Evolutionary conservation across 2,329 filamentous ascomycete genomes (phyloP), one percentile per base, ranked within the genome.

Genomic region (Hypoxylon sp.): DNA sequence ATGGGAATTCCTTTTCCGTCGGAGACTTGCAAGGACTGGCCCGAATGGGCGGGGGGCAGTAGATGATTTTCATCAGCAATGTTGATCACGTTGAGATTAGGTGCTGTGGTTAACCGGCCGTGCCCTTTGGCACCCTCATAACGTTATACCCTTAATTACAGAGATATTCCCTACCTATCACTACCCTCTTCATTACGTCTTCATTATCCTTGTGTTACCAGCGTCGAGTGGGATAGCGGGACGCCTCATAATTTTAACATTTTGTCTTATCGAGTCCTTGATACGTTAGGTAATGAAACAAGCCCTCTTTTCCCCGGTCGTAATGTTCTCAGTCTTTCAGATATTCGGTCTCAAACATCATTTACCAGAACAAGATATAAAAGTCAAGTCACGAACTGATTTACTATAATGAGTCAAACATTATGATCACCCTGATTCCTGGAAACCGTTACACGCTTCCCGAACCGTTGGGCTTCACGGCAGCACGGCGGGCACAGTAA

Each of bases 41-140:
- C 68, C 65, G 68, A 70, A 68, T 56, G 54, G 58, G 62, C 51
- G 54, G 61, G 62, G 60, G 37, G 9, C 8, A 48, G 63, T 64
- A 35, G 61, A 68, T 63, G 65, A 70, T 70, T 65, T 68, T 63
- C 65, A 70, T 70, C 68, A 70, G 65, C 55, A 59, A 65, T 55
- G 68, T 54, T 65, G 62, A 68, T 70, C 65, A 65, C 42, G 63
- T 39, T 68, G 65, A 67, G 64, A 68, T 70, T 61, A 64, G 53
- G 33, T 54, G 35, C 33, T 54, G 24, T 31, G 26, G 17, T 57
- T 31, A 31, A 31, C 29, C 48, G 39, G 17, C 47, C 39, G 35
- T 17, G 48, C 22, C 22, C 31, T 19, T 29, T 39, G 17, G 42
- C 14, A 37, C 26, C 44, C 55, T 70, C 55, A 59, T 63, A 67